These are phyloP conservation scores for Globisporangium parvum DNA, from an alignment of 352 stramenopile genomes.

Conservation along the genomic window DNA sequence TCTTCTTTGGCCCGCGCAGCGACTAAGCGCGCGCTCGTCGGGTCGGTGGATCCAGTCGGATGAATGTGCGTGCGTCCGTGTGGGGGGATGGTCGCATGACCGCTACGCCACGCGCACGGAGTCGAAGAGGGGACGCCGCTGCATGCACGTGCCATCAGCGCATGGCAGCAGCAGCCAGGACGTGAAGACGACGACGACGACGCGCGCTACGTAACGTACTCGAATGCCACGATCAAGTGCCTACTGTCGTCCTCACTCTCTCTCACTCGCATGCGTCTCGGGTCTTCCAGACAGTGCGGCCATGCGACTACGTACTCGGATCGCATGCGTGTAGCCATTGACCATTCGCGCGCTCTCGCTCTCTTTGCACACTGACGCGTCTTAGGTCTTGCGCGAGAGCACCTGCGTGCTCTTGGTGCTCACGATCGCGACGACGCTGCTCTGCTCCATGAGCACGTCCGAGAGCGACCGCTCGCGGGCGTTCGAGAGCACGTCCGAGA, in stretches of 20 bases:
- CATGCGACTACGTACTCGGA: too few relatives aligned
- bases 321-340: neutral
- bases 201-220: neutral
- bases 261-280: neutral
- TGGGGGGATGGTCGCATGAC: too few relatives aligned
- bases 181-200: too few relatives aligned
- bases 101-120: neutral
- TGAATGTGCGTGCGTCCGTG: too few relatives aligned
- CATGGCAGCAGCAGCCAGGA: neutral
- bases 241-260: too few relatives aligned
- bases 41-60: too few relatives aligned
- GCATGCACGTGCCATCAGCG: too few relatives aligned
- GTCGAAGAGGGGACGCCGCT: too few relatives aligned
- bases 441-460: constrained; percentile 78
- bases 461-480: constrained; percentile 55
- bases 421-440: constrained; percentile 75
- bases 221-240: neutral
- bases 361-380: neutral
- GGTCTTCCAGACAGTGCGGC: too few relatives aligned
- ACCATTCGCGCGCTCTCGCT: neutral
- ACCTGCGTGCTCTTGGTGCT: constrained; percentile 75
- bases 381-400: constrained; percentile 34
- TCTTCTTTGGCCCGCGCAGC: constrained; percentile 33
- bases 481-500: constrained; percentile 76
- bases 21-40: constrained; percentile 24